Evolutionary conservation across 169 alveolate genomes (phyloP).

Genomic region (Plasmodium inui): DNA sequence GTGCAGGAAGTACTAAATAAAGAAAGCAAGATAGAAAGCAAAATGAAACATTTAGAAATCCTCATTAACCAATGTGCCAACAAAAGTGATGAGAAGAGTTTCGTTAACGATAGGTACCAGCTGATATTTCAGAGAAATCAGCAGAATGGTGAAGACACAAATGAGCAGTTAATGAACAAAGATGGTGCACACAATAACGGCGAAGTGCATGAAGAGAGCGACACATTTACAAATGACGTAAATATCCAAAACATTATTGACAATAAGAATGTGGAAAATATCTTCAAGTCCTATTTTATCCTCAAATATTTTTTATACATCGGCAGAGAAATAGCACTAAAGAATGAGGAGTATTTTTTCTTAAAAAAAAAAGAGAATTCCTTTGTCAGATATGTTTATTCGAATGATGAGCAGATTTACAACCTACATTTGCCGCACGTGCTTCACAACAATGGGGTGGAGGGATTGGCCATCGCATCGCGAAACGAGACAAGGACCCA

Average conservation of each 20-base stretch:
- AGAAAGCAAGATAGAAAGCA: conserved; percentile 37
- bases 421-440: conserved; percentile 22
- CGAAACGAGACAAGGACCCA: not conserved
- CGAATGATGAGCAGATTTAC: conserved; percentile 8
- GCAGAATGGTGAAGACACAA: not conserved
- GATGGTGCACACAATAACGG: not conserved
- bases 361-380: conserved; percentile 28
- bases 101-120: not conserved
- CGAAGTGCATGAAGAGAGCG: not conserved
- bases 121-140: not conserved
- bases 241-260: conserved; percentile 46
- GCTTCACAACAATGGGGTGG: not conserved
- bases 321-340: conserved; percentile 20
- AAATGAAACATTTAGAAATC: conserved; percentile 30
- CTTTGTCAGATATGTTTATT: conserved; percentile 13
- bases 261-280: conserved; percentile 30
- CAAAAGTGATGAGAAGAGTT: conserved; percentile 20
- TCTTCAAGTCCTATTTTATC: conserved; percentile 47
- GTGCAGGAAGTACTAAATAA: conserved; percentile 25
- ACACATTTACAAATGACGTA: not conserved
- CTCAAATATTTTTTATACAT: conserved; percentile 28
- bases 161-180: not conserved
- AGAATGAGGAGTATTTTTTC: conserved; percentile 46
- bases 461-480: not conserved
- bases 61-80: conserved; percentile 32